These are phyloP conservation scores for Pseudogymnoascus sp. DNA, from an alignment of 2,329 filamentous ascomycete species.

Conservation along the genomic window DNA sequence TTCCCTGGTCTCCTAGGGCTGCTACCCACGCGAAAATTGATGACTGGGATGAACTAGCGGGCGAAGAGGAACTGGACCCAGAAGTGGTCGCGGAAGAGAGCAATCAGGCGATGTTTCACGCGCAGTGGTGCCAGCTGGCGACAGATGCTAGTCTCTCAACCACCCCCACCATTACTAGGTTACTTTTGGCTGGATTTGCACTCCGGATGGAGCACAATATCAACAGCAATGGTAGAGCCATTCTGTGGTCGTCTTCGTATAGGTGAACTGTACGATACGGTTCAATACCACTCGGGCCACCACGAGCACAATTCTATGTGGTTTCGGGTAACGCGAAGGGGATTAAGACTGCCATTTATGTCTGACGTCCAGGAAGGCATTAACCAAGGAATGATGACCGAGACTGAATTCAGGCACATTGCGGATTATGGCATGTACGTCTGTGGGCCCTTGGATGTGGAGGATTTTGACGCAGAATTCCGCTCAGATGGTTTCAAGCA, in stretches of 20 bases:
- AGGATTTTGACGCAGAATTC: not conserved
- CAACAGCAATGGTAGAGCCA: not conserved
- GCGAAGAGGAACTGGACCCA: not conserved
- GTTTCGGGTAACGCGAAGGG: not conserved
- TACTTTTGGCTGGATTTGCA: not conserved
- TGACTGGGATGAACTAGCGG: not conserved
- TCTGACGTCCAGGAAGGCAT: not conserved
- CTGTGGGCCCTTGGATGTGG: not conserved
- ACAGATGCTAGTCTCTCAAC: conserved; percentile 8
- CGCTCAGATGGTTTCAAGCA: not conserved
- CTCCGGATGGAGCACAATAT: not conserved
- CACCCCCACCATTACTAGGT: not conserved
- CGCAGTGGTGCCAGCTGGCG: conserved; percentile 6
- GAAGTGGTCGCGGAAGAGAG: not conserved
- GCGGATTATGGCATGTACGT: not conserved
- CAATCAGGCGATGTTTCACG: not conserved
- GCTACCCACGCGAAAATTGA: not conserved
- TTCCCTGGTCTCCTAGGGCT: not conserved
- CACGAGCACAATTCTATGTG: not conserved
- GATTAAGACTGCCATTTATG: not conserved
- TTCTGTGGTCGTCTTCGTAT: not conserved
- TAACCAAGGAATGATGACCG: not conserved
- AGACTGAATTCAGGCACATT: not conserved
- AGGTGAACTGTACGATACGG: not conserved
- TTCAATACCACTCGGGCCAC: not conserved